phyloP scores from a whole-genome alignment of 306 rosid genomes.

The Betula pendula region DNA sequence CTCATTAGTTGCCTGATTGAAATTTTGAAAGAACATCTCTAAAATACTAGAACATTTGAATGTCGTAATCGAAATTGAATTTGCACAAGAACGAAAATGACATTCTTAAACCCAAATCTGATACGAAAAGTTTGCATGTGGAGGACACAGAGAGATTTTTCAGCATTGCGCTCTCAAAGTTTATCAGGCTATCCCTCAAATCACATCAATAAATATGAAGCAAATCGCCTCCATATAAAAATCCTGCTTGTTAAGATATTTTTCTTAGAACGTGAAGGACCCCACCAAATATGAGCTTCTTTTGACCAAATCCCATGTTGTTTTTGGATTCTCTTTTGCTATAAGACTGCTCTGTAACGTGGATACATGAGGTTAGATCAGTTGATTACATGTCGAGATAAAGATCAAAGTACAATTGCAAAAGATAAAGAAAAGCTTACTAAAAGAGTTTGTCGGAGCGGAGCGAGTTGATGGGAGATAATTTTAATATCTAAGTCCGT shows the following conservation, averaged over 20 bases:
- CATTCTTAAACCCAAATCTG: background rate
- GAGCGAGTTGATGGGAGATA: too few relatives aligned
- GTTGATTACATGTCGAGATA: too few relatives aligned
- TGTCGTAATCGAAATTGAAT: too few relatives aligned
- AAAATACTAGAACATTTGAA: too few relatives aligned
- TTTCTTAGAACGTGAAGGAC: background rate
- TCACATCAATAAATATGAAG: slow-evolving; percentile 1
- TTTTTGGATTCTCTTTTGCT: background rate
- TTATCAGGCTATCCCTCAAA: background rate
- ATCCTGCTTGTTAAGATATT: background rate
- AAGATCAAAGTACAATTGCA: too few relatives aligned
- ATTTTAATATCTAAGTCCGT: too few relatives aligned
- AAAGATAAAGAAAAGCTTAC: too few relatives aligned
- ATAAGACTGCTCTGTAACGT: background rate
- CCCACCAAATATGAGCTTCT: background rate
- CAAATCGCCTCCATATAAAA: background rate
- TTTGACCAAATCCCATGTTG: background rate
- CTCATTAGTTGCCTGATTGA: too few relatives aligned
- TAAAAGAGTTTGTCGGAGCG: too few relatives aligned
- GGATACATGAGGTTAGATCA: background rate
- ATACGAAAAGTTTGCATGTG: background rate
- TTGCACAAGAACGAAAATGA: background rate
- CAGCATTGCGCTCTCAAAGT: background rate
- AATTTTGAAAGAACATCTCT: too few relatives aligned
- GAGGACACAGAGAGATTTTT: background rate